Percentiles rank a stretch among this genome's conserved stretches.
These are phyloP conservation scores for Penicillium corylophilum DNA, from an alignment of 2,329 filamentous ascomycete genomes.

Conservation along the genomic window DNA sequence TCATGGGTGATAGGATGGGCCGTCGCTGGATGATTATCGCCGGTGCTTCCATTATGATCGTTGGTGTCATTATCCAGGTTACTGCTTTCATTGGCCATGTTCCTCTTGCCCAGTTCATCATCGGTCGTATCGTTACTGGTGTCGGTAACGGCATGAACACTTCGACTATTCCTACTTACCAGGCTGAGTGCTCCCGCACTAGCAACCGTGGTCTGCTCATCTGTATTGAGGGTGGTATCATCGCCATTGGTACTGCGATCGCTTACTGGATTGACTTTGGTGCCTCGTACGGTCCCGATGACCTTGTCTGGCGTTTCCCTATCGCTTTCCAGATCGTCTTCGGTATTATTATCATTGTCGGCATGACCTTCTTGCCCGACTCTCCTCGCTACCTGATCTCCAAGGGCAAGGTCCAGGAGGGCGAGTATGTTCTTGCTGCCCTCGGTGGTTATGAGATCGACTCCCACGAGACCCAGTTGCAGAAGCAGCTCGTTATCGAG, in stretches of 20 bases:
- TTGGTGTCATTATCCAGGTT: constrained; percentile 43
- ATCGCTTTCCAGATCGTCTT: constrained; percentile 55
- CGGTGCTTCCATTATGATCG: constrained; percentile 54
- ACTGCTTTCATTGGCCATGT: constrained; percentile 31
- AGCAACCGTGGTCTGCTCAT: constrained; percentile 62
- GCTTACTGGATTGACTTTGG: constrained; percentile 56
- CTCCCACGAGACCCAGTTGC: constrained; percentile 56
- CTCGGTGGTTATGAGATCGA: constrained; percentile 51
- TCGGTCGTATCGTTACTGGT: constrained; percentile 54
- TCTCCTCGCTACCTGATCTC: constrained; percentile 49
- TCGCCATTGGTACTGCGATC: constrained; percentile 53
- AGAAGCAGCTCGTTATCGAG: constrained; percentile 69
- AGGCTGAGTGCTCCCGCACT: constrained; percentile 54
- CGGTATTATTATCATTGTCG: constrained; percentile 45
- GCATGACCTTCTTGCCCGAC: constrained; percentile 47
- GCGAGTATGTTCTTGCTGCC: constrained; percentile 51
- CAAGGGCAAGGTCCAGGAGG: constrained; percentile 48
- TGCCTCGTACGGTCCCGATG: constrained; percentile 35
- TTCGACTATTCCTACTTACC: constrained; percentile 55
- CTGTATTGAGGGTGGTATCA: constrained; percentile 57
- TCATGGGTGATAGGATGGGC: constrained; percentile 38
- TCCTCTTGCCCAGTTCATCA: constrained; percentile 51
- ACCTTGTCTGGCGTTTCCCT: constrained; percentile 52
- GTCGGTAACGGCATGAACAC: constrained; percentile 59
- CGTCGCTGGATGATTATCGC: constrained; percentile 53